Evolutionary conservation across 495 filamentous ascomycete species (phyloP).

Genomic region (Neurospora tetrasperma): DNA sequence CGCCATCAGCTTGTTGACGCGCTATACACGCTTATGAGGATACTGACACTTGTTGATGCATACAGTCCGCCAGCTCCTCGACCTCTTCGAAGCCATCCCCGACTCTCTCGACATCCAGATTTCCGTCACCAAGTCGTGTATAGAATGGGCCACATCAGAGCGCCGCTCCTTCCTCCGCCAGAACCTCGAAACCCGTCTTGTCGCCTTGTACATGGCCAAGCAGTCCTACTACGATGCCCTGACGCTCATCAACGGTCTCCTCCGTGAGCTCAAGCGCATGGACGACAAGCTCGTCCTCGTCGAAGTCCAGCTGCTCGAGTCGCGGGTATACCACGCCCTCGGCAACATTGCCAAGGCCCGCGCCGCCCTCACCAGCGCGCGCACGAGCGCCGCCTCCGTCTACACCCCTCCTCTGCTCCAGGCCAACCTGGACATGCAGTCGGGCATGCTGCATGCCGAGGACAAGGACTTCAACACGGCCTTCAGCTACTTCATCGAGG

Average conservation of each 20-base stretch:
- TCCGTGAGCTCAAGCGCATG: conserved; percentile 91
- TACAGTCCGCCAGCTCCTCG: conserved; percentile 89
- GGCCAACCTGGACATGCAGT: conserved; percentile 97
- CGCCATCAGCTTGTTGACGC: neutral
- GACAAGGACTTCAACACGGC: conserved; percentile 98
- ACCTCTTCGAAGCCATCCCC: conserved; percentile 87
- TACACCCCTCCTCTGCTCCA: conserved; percentile 94
- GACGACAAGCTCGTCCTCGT: conserved; percentile 98
- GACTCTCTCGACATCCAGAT: conserved; percentile 89
- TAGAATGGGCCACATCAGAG: conserved; percentile 96
- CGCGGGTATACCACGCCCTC: conserved; percentile 91
- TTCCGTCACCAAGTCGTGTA: conserved; percentile 89
- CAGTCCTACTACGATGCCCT: conserved; percentile 94
- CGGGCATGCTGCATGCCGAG: conserved; percentile 94
- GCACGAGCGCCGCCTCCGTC: conserved; percentile 89
- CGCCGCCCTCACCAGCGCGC: conserved; percentile 85
- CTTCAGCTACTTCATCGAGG: conserved; percentile 98
- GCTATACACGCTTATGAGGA: neutral
- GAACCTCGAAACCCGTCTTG: conserved; percentile 92
- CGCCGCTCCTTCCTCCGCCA: conserved; percentile 91
- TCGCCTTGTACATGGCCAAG: conserved; percentile 89
- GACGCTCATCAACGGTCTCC: conserved; percentile 87
- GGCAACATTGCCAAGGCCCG: conserved; percentile 95
- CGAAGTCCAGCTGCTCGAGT: conserved; percentile 97
- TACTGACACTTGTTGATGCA: conserved; percentile 26